Evolutionary conservation across 768 basidiomycete genomes (phyloP), one percentile per base, ranked within the genome.

Genomic region (Hydnomerulius pinastri): DNA sequence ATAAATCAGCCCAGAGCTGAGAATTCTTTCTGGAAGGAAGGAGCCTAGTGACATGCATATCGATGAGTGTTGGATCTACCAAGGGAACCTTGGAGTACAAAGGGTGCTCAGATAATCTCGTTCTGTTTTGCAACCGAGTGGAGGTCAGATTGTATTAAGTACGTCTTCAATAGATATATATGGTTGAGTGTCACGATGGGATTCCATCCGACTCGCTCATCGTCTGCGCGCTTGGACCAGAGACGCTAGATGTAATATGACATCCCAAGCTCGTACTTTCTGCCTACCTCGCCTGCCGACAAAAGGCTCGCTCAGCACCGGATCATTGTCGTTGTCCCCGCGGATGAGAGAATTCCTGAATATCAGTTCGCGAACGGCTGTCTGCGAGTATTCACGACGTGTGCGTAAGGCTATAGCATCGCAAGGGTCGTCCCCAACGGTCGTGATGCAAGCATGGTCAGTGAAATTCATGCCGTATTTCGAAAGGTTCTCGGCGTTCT

Each of bases 361-460:
- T 42, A 71, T 55, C 48, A 70, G 37, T 21, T 57, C 53, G 25
- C 55, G 57, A 37, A 70, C 46, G n/a, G 18, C 29, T 18, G 39
- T 42, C 46, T 55, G 62, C 30, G 71, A 71, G 27, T 53, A 35
- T 24, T 48, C 38, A 24, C 64, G 64, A 43, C 56, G 63, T 17
- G 50, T 49, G 39, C 52, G 60, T 43, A 42, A 43, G 21, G 47
- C 49, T 15, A 6, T 11, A 23, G 42, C 38, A 38, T 66, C 65
- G 10, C 20, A 23, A 12, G 53, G 51, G 28, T 68, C 50, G 13
- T 67, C 60, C 4, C 56, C 60, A 1, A 67, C 41, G 12, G 71
- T 61, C 15, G 70, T 71, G 17, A 71, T 60, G 48, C 70, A 71
- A 18, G 62, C 70, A 4, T 71, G 65, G 13, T 58, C 60, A 41